Conservation (phyloP, 352 stramenopile species). For the Globisporangium mamillatum region DNA sequence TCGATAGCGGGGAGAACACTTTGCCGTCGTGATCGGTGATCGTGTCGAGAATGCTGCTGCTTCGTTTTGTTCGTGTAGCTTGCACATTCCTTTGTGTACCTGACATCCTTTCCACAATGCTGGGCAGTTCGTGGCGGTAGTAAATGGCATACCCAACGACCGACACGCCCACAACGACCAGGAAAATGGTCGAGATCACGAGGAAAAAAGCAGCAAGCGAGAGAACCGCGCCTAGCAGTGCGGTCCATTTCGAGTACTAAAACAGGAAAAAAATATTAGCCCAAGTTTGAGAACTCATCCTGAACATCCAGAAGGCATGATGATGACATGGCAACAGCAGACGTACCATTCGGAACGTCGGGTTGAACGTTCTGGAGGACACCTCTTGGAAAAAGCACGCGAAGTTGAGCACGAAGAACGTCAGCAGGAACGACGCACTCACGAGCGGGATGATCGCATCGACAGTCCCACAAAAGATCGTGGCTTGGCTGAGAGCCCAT, state of each 20-base stretch:
- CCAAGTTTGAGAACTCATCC: background rate
- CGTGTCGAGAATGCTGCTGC: constrained; percentile 12
- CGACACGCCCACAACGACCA: constrained; percentile 21
- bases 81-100: background rate
- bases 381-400: constrained; percentile 55
- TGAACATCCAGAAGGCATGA: background rate
- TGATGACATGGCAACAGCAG: background rate
- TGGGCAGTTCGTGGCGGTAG: constrained; percentile 29
- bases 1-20: constrained; percentile 2
- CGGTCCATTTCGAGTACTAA: constrained; percentile 56
- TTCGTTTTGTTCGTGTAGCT: background rate
- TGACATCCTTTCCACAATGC: constrained; percentile 11
- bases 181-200: constrained; percentile 42
- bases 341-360: constrained; percentile 46
- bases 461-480: constrained; percentile 38
- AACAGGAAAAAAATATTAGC: background rate
- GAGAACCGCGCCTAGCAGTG: constrained; percentile 35
- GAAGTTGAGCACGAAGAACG: constrained; percentile 51
- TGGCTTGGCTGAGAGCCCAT: constrained; percentile 33
- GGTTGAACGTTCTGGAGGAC: constrained; percentile 31
- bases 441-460: constrained; percentile 40
- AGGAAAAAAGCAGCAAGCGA: constrained; percentile 43
- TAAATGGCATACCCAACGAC: constrained; percentile 26
- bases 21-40: constrained; percentile 7
- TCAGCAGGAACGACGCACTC: constrained; percentile 41